Base-by-base conservation (phyloP, 2,329 filamentous ascomycete species). In the Ambrosiella cleistominuta region DNA sequence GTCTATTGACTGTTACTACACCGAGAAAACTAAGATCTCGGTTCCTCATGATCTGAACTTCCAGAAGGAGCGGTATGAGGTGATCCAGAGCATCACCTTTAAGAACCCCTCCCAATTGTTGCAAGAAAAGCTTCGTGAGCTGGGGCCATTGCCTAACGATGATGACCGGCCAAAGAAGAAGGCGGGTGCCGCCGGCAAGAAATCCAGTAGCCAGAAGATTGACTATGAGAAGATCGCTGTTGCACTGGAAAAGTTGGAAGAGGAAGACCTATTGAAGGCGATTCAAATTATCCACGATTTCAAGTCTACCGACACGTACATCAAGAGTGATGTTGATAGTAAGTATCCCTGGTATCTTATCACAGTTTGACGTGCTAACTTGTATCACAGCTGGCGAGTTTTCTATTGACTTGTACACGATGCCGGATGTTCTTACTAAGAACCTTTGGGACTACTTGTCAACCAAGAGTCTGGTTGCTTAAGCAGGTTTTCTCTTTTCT, bases 231-330 rank as follows among this genome's bases (percentile, higher is more conserved):
- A 95, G 76, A 81, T 98, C 65, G 93, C 91, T 38, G 90, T 97
- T 60, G 89, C 85, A 0, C 75, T 98, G 60, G 83, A 91, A 68
- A 89, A 88, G 74, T 81, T 98, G 35, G 80, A 81, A 63, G 93
- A 98, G 74, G 93, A 98, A 64, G 91, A 97, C 66, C 74, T 98
- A 47, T 76, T 98, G 62, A 87, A 93, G 64, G 88, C 97, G 27
- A 94, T 98, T 61, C 91, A 97, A 73, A 85, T 98, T 80, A 91
- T 98, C 62, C 93, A 97, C 70, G 93, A 98, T 72, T 88, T 96
- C 73, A 97, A 97, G 76, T 83, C 81, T 1, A 81, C 88, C 5
- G 89, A 95, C 63, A 96, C 91, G 1, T 97, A 95, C 72, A 95
- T 91, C 54, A 90, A 95, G 74, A 97, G 96, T 66, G 94, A 98